Evolutionary conservation across 1,284 basidiomycete genomes (phyloP), one percentile per base, ranked within the genome.

Genomic region (Caloboletus firmus): DNA sequence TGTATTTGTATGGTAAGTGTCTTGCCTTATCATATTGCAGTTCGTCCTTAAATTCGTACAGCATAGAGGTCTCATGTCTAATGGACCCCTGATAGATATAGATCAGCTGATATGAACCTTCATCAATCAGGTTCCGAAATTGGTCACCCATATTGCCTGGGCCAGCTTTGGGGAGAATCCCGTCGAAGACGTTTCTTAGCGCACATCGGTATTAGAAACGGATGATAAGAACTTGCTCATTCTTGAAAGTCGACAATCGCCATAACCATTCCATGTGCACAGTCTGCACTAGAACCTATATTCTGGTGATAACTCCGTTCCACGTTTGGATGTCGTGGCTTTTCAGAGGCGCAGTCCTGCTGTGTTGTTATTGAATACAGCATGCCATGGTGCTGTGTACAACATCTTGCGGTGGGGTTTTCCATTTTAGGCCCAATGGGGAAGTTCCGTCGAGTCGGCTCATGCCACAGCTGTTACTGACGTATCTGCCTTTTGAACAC

Each of bases 301-400:
- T 31, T 39, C 32, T 40, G 48, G 51, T 52, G 58, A 59, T 42
- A 48, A 4, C 37, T 24, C 34, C 34, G 15, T 32, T 22, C 32
- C 39, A 41, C 36, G 22, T 46, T 36, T 37, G 34, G 49, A 22
- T 32, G 10, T 22, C 39, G 30, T 28, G 20, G 20, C 40, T n/a
- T 31, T 41, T 34, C 28, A 37, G n/a, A 46, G 45, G 54, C 51
- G 40, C 54, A 50, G 59, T 45, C 36, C 26, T 56, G 54, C 63
- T 59, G 52, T 65, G 55, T 51, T 31, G n/a, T n/a, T n/a, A n/a
- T n/a, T n/a, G n/a, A n/a, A n/a, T n/a, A 49, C 49, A 58, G 54
- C 50, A 54, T n/a, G n/a, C 15, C 4, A n/a, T 18, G 35, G 30
- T 55, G 57, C 62, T 50, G 59, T 62, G 53, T 39, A 32, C 42